Evolutionary conservation across 2,329 filamentous ascomycete genomes (phyloP).

Genomic region (Aspergillus udagawae): DNA sequence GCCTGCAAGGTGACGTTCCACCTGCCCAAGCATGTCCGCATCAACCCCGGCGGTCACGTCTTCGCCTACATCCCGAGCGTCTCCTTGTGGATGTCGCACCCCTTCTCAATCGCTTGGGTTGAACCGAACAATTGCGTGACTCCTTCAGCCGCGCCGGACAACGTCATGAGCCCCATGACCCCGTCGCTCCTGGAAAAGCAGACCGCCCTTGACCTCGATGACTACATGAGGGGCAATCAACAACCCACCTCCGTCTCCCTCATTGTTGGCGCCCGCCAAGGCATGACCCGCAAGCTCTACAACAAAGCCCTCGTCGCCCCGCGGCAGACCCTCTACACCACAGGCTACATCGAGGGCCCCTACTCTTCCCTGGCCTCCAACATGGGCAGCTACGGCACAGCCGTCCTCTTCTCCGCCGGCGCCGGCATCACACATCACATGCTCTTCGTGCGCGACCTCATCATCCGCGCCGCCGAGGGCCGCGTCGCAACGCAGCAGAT

Average conservation of each 20-base stretch:
- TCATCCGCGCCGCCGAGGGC: slow-evolving; percentile 49
- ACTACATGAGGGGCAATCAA: slow-evolving; percentile 17
- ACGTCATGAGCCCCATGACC: slow-evolving; percentile 13
- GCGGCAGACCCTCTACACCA: slow-evolving; percentile 48
- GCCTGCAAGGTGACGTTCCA: slow-evolving; percentile 60
- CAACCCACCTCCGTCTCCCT: slow-evolving; percentile 48
- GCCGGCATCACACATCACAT: slow-evolving; percentile 65
- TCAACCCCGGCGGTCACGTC: slow-evolving; percentile 56
- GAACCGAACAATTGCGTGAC: slow-evolving; percentile 31
- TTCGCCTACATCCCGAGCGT: slow-evolving; percentile 56
- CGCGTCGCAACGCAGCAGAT: slow-evolving; percentile 57
- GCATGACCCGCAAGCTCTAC: slow-evolving; percentile 60
- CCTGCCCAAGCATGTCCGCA: slow-evolving; percentile 51
- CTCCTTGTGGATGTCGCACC: slow-evolving; percentile 47
- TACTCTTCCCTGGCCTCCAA: slow-evolving; percentile 57
- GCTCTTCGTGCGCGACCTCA: slow-evolving; percentile 56
- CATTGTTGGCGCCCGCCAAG: slow-evolving; percentile 58
- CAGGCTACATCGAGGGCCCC: slow-evolving; percentile 60
- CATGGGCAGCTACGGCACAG: slow-evolving; percentile 59
- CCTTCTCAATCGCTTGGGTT: slow-evolving; percentile 47
- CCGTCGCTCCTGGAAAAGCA: slow-evolving; percentile 33
- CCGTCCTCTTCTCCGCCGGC: slow-evolving; percentile 63
- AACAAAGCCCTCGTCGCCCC: slow-evolving; percentile 50
- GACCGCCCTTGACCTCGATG: slow-evolving; percentile 19
- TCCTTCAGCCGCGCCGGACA: slow-evolving; percentile 16